Conservation (phyloP, 1,139 yeast species). For the Scheffersomyces stambukii region DNA sequence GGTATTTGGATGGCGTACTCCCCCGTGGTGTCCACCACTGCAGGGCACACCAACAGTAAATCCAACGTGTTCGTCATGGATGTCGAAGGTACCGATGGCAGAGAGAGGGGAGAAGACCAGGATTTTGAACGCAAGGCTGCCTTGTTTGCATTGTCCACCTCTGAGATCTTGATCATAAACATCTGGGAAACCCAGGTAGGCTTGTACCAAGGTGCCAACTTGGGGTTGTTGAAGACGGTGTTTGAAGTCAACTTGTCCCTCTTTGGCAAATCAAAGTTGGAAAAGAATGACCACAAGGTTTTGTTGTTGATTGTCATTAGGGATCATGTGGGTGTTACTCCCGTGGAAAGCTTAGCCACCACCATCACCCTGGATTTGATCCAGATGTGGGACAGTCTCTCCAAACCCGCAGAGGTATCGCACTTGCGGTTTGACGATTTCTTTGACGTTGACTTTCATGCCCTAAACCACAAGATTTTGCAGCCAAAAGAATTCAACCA, state of each 20-base stretch:
- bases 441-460: conserved; percentile 78
- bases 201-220: conserved; percentile 93
- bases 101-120: conserved; percentile 97
- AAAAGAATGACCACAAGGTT: conserved; percentile 54
- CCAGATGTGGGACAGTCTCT: conserved; percentile 73
- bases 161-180: conserved; percentile 85
- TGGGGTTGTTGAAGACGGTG: conserved; percentile 92
- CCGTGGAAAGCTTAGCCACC: conserved; percentile 63
- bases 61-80: conserved; percentile 76
- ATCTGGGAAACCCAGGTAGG: conserved; percentile 98
- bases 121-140: conserved; percentile 97
- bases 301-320: conserved; percentile 83
- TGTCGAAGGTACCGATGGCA: conserved; percentile 97
- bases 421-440: conserved; percentile 61
- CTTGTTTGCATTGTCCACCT: conserved; percentile 85
- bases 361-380: conserved; percentile 69
- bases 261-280: conserved; percentile 48
- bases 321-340: conserved; percentile 88
- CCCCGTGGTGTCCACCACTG: conserved; percentile 30
- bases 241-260: conserved; percentile 90
- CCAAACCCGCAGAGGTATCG: conserved; percentile 64
- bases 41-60: conserved; percentile 13
- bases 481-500: conserved; percentile 69
- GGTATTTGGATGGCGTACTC: conserved; percentile 92
- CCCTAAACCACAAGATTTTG: conserved; percentile 80